These are phyloP conservation scores for Haplosporangium sp. DNA, from an alignment of 371 early-diverging fungal genomes.

Conservation along the genomic window DNA sequence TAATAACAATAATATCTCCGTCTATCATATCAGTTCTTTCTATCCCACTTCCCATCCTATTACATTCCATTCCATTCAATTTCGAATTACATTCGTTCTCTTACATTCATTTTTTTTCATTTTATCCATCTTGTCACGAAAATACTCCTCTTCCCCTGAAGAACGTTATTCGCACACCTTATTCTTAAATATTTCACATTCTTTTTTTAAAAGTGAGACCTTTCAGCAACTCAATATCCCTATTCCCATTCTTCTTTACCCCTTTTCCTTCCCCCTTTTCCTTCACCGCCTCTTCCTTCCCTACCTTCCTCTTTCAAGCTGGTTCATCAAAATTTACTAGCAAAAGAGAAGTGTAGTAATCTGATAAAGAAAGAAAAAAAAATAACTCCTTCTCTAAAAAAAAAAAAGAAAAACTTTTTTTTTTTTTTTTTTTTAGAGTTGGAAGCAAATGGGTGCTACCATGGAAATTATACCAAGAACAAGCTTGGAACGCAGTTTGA, in stretches of 20 bases:
- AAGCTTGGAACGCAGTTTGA: constrained; percentile 45
- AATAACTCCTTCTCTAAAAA: neutral
- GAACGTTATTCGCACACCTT: neutral
- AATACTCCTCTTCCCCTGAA: neutral
- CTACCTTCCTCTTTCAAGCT: neutral
- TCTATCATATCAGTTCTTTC: no score
- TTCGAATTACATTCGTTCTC: no score
- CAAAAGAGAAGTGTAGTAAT: no score
- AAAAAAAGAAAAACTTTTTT: neutral
- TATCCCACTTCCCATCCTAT: no score
- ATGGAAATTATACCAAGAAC: constrained; percentile 45
- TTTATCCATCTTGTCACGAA: no score
- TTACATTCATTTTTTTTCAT: no score
- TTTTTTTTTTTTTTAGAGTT: neutral
- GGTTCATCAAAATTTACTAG: neutral
- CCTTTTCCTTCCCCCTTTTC: neutral
- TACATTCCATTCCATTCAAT: no score
- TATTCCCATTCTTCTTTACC: neutral
- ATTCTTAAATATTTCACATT: neutral
- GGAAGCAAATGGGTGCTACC: constrained; percentile 16
- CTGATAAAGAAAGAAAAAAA: no score
- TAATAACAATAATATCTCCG: no score
- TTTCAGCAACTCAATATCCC: no score
- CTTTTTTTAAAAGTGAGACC: neutral
- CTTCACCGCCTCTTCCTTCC: neutral